Conservation (phyloP, 441 rosid species). For the Syzygium malaccense region DNA sequence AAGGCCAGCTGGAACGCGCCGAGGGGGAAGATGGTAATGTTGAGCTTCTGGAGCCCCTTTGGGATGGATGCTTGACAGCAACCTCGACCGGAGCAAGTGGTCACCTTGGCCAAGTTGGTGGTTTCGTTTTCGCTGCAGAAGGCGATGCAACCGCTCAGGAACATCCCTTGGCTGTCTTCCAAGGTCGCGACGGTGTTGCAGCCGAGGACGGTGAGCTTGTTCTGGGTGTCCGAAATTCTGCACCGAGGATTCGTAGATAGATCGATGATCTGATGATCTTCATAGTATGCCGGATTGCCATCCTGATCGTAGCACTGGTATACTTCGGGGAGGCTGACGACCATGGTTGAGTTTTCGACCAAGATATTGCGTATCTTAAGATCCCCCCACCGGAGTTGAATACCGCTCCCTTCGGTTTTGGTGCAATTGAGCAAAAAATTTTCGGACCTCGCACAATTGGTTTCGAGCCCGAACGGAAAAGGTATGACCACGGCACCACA, state of each 20-base stretch:
- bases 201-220: neutral
- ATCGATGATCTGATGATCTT: neutral
- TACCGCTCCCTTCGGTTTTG: neutral
- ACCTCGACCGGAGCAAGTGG: neutral
- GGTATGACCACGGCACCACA: neutral
- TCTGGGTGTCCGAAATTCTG: neutral
- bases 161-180: neutral
- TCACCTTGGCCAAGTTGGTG: accelerated
- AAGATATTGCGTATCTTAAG: neutral
- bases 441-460: too few species aligned
- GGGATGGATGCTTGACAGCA: neutral
- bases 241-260: neutral
- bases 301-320: neutral
- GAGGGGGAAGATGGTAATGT: accelerated
- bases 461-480: neutral
- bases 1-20: accelerated
- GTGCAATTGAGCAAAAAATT: too few species aligned
- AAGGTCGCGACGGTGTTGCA: accelerated
- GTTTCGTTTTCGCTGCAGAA: accelerated
- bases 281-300: accelerated
- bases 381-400: neutral
- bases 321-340: neutral
- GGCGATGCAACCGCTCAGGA: neutral
- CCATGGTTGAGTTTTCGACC: neutral
- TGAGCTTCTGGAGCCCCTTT: neutral